A percentile compares a stretch with the other conserved stretches of the same genome.
phyloP scores from a whole-genome alignment of 202 grass and related monocot species.

The Panicum virgatum region DNA sequence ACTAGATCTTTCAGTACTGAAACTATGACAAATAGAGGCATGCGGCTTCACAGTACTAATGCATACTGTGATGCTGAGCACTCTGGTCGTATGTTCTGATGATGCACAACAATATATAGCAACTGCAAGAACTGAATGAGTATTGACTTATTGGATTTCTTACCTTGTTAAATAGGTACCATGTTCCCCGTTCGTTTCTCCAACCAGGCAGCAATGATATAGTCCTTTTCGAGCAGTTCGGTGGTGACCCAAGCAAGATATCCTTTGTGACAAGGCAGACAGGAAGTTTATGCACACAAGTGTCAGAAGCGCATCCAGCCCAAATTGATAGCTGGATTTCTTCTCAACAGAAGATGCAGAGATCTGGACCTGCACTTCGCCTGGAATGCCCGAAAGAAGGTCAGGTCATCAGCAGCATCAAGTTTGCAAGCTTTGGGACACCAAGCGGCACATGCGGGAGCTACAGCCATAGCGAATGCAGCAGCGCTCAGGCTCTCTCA shows the following conservation, averaged over 20 bases:
- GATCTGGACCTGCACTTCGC: constrained; percentile 54
- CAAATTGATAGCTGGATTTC: constrained; percentile 65
- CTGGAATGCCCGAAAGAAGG: constrained; percentile 68
- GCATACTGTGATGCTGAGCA: neutral
- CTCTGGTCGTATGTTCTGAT: neutral
- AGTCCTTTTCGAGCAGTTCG: constrained; percentile 87
- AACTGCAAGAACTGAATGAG: constrained; percentile 12
- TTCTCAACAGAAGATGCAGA: constrained; percentile 46
- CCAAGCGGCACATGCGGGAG: constrained; percentile 78
- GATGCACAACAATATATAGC: neutral
- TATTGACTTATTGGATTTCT: neutral
- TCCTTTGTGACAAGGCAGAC: constrained; percentile 68
- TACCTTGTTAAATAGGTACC: constrained; percentile 72
- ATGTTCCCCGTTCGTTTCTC: constrained; percentile 75
- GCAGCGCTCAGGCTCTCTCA: constrained; percentile 62
- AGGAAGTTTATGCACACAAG: constrained; percentile 61
- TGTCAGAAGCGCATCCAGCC: constrained; percentile 80
- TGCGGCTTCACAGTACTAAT: constrained; percentile 6
- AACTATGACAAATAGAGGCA: constrained; percentile 8
- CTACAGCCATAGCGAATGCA: constrained; percentile 85
- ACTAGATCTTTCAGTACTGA: neutral
- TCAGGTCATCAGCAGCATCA: constrained; percentile 78
- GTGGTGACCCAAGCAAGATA: constrained; percentile 81
- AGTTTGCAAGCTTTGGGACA: constrained; percentile 95
- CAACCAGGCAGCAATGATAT: constrained; percentile 80